Evolutionary conservation across 2,329 filamentous ascomycete species (phyloP), one percentile per base, ranked within the genome.

Genomic region (Fusarium stilboides): DNA sequence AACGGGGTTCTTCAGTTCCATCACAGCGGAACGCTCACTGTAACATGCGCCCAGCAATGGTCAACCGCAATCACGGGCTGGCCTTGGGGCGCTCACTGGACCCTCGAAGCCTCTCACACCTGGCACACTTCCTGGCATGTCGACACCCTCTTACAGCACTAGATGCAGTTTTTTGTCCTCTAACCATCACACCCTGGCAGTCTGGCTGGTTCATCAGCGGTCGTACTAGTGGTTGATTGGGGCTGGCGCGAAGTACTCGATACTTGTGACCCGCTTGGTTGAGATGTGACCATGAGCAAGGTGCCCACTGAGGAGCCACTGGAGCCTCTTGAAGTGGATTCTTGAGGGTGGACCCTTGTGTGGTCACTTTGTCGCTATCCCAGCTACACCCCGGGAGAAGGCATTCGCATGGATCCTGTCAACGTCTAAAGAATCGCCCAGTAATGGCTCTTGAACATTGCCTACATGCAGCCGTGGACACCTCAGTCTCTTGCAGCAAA

Each of bases 141-240:
- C 56, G 57, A 65, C 71, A 67, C 71, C 58, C 57, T 69, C 45
- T 58, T 51, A 47, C 50, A 67, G 45, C 54, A 64, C 60, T 62
- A 60, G 51, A 57, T 59, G 58, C 22, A 24, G 22, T 24, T 50
- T 51, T 53, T 52, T 44, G 58, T 56, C 62, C 57, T 65, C 61
- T 65, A 68, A 60, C 22, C 39, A 67, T 54, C 64, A 66, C 63
- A 67, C 53, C 62, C 62, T 45, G 46, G 52, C 62, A 64, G 47
- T 57, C 70, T 71, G 65, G 72, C 67, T 70, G 65, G 68, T 72
- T 70, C 72, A 71, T 74, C 63, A 73, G 72, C 57, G 63, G 61
- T 72, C 62, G 57, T 69, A 60, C 62, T 49, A 54, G 68, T 66
- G 62, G 58, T 61, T 71, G 69, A 73, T 70, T 73, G 69, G 67